Conservation (phyloP, 2,329 filamentous ascomycete genomes). For the Colletotrichum zoysiae region DNA sequence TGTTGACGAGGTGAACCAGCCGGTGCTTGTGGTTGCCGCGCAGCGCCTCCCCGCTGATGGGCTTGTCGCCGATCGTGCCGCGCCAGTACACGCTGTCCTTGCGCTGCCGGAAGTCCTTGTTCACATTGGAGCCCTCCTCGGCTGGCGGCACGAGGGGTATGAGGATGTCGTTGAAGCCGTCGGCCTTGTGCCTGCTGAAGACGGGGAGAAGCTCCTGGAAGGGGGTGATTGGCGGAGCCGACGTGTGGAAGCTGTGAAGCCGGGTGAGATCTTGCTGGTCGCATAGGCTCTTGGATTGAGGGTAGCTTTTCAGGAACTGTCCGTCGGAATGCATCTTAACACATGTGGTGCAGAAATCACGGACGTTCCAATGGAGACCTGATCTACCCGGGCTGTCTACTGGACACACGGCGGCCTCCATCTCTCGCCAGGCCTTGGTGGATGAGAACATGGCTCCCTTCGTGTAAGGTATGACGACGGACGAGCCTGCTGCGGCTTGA, state of each 20-base stretch:
- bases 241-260: constrained; percentile 80
- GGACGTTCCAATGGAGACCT: constrained; percentile 72
- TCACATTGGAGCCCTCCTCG: constrained; percentile 60
- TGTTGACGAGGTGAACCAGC: constrained; percentile 76
- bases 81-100: constrained; percentile 79
- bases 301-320: constrained; percentile 76
- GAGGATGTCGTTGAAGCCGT: constrained; percentile 81
- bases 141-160: constrained; percentile 69
- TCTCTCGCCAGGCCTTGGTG: constrained; percentile 53
- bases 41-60: constrained; percentile 64
- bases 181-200: constrained; percentile 80
- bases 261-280: constrained; percentile 81
- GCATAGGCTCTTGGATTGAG: constrained; percentile 74
- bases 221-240: constrained; percentile 71
- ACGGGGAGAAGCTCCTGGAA: constrained; percentile 77
- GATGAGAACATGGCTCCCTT: constrained; percentile 12
- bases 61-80: constrained; percentile 72
- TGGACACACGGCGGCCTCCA: constrained; percentile 68
- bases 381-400: constrained; percentile 70
- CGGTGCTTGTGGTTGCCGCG: constrained; percentile 78
- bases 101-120: constrained; percentile 69
- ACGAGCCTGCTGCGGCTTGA: background rate
- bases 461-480: constrained; percentile 1
- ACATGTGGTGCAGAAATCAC: constrained; percentile 74
- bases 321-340: constrained; percentile 73